Percentiles rank a stretch among this genome's conserved stretches.
Conservation (phyloP, 495 filamentous ascomycete genomes). For the Staphylotrichum longicolle region DNA sequence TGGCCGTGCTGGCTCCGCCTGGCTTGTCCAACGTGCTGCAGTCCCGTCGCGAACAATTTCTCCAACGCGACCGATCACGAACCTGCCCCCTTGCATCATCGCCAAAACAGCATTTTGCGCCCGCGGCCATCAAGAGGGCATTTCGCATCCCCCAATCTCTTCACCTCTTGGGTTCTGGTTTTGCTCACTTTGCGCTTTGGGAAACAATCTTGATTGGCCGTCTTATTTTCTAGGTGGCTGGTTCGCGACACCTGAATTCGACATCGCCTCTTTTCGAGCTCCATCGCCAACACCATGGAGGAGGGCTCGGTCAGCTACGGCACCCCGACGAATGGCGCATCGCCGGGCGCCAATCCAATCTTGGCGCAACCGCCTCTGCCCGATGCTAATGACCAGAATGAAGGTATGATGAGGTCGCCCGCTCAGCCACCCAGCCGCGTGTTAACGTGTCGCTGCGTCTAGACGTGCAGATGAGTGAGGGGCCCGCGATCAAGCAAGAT, state of each 20-base stretch:
- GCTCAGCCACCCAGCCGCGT: neutral
- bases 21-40: slow-evolving; percentile 5
- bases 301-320: slow-evolving; percentile 53
- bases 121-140: slow-evolving; percentile 18
- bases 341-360: slow-evolving; percentile 50
- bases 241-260: neutral
- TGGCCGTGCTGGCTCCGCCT: slow-evolving; percentile 3
- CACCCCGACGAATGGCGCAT: slow-evolving; percentile 51
- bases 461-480: slow-evolving; percentile 59
- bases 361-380: slow-evolving; percentile 51
- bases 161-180: neutral
- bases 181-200: neutral
- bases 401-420: slow-evolving; percentile 34
- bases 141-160: neutral
- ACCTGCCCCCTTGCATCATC: slow-evolving; percentile 23
- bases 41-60: slow-evolving; percentile 36
- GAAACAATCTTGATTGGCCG: neutral
- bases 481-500: slow-evolving; percentile 52
- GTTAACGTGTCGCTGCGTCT: neutral
- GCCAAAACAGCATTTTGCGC: slow-evolving; percentile 21
- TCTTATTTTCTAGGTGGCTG: neutral
- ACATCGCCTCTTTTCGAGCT: slow-evolving; percentile 12
- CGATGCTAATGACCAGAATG: slow-evolving; percentile 33
- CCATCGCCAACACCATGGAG: slow-evolving; percentile 48
- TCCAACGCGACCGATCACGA: slow-evolving; percentile 35